A percentile compares a stretch with the other conserved stretches of the same genome.
Evolutionary conservation across 257 asterid genomes (phyloP).

Genomic region (Pogostemon cablin): DNA sequence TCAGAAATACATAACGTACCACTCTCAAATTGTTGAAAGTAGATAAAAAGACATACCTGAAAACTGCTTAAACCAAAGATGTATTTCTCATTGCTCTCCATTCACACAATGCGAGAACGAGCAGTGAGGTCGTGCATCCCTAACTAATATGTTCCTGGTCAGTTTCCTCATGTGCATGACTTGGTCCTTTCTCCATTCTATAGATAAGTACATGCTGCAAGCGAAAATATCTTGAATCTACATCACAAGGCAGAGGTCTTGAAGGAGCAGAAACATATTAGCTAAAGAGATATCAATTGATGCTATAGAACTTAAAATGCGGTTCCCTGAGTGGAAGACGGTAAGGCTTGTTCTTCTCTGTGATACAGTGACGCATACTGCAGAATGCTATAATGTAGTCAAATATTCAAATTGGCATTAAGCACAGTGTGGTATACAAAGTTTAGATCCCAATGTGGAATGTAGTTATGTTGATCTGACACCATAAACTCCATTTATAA

Average conservation of each 20-base stretch:
- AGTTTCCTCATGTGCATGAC: slow-evolving; percentile 81
- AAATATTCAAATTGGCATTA: slow-evolving; percentile 17
- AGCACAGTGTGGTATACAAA: not conserved
- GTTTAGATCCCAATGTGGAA: slow-evolving; percentile 16
- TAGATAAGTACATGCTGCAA: slow-evolving; percentile 58
- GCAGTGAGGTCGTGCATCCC: no score
- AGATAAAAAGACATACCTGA: no score
- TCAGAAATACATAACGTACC: no score
- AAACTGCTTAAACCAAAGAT: no score
- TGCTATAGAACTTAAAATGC: slow-evolving; percentile 43
- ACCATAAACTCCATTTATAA: not conserved
- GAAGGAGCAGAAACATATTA: slow-evolving; percentile 66
- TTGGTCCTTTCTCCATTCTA: slow-evolving; percentile 74
- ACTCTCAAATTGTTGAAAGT: no score
- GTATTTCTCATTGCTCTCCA: no score
- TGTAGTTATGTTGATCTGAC: not conserved
- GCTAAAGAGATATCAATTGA: slow-evolving; percentile 56
- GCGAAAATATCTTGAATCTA: slow-evolving; percentile 59
- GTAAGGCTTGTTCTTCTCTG: slow-evolving; percentile 49
- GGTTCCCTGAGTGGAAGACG: slow-evolving; percentile 53
- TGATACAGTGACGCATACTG: slow-evolving; percentile 64
- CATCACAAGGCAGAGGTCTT: slow-evolving; percentile 68
- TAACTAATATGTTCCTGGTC: slow-evolving; percentile 38
- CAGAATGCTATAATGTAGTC: slow-evolving; percentile 29
- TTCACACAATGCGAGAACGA: no score